A percentile compares a stretch with the other conserved stretches of the same genome.
Conservation (phyloP, 345 rosid species). For the Aegle marmelos region DNA sequence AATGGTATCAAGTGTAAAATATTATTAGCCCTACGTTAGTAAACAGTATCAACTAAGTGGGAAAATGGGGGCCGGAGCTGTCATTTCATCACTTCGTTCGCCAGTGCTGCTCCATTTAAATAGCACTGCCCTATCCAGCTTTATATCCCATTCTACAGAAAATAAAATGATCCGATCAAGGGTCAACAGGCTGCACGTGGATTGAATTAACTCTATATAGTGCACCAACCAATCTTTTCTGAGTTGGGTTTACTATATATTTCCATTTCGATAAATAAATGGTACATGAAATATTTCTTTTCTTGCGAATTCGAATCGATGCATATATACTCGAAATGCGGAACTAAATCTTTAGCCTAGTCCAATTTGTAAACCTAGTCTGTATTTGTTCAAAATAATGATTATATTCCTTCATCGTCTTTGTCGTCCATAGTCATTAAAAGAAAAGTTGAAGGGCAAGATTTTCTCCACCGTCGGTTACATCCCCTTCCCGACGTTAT, state of each 20-base stretch:
- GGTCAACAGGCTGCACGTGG: neutral
- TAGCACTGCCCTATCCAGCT: neutral
- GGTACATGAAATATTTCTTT: too few species aligned
- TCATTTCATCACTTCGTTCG: neutral
- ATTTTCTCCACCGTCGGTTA: neutral
- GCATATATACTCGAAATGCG: too few species aligned
- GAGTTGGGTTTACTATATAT: neutral
- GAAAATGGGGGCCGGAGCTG: neutral
- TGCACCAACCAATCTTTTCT: neutral
- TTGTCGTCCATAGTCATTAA: neutral
- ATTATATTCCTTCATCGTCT: neutral
- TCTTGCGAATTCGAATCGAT: too few species aligned
- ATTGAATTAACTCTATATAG: neutral
- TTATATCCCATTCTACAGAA: neutral
- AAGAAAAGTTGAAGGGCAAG: neutral
- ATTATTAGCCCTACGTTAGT: neutral
- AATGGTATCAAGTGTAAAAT: neutral
- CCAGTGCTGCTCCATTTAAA: neutral
- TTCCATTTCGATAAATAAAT: too few species aligned
- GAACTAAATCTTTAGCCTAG: neutral
- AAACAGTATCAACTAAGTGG: too few species aligned
- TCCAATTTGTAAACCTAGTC: neutral
- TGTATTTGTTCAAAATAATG: neutral
- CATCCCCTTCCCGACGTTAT: neutral
- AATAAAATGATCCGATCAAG: neutral